phyloP scores from a whole-genome alignment of 2,329 filamentous ascomycete genomes.

The Beauveria scarabaeidicola region DNA sequence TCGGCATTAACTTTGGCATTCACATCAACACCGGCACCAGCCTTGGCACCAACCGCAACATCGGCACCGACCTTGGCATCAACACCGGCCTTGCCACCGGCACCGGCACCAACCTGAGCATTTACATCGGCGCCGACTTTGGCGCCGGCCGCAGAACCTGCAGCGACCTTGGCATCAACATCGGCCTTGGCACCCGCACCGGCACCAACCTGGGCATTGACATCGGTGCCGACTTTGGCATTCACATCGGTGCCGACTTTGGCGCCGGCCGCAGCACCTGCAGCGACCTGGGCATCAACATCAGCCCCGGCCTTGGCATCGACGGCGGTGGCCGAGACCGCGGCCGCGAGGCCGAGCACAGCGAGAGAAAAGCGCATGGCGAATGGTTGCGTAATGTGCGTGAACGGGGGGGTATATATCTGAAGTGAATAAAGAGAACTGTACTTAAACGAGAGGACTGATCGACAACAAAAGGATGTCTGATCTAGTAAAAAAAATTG shows the following conservation, averaged over 20 bases:
- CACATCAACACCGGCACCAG: not conserved
- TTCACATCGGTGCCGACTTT: not conserved
- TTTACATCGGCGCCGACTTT: constrained; percentile 19
- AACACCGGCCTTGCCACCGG: not conserved
- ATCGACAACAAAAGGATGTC: constrained; percentile 1
- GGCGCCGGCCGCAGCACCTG: not conserved
- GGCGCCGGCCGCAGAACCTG: not conserved
- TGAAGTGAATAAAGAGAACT: not conserved
- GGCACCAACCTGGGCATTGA: constrained; percentile 15
- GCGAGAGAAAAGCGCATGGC: constrained; percentile 6
- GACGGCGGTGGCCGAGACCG: constrained; percentile 2
- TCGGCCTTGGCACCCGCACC: not conserved
- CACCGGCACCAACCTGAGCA: constrained; percentile 14
- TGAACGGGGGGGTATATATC: not conserved
- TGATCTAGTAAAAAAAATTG: not conserved
- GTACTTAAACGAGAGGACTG: not conserved
- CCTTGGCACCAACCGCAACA: not conserved
- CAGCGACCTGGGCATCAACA: constrained; percentile 17
- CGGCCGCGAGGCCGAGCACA: constrained; percentile 5
- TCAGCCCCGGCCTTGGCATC: not conserved
- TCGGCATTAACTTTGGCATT: not conserved
- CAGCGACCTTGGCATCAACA: not conserved
- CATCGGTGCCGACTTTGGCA: constrained; percentile 18
- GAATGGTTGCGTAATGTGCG: not conserved
- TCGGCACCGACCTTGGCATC: not conserved